Base-by-base conservation (phyloP, 306 rosid genomes). In the Abrus precatorius region DNA sequence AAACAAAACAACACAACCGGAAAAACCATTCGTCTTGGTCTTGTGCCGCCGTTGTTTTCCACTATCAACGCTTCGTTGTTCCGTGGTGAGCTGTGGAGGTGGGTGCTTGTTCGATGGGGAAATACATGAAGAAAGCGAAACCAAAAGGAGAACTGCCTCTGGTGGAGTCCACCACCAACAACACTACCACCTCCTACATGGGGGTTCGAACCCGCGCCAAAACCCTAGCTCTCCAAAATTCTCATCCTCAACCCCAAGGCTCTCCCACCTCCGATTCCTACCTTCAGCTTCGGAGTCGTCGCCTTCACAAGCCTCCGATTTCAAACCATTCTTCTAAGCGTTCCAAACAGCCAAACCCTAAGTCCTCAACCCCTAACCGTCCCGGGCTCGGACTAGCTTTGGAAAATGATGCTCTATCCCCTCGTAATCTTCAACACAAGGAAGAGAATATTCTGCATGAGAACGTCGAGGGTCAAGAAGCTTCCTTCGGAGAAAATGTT, bases 121-220 rank as follows among this genome's bases (percentile, higher is more conserved):
- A 92, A 89, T 95, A 95, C 90, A 93, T 93, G 91, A 90, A 86
- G 88, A 93, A 92, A 84, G 78, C 92, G 40, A 93, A 95, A 63
- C 75, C 94, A 2, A 52, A 88, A 1, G 88, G 87, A 9, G 92
- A 93, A 41, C 72, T 90, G 7, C 81, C 96, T 0, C 85, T 92
- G 1, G 82, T 91, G 86, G 98, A 95, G 49, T 1, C 98, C 92
- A 88, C 92, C 71, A 57, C 76, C 64, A 44, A 34, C 41, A 67
- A 41, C 9, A 57, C 70, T 9, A 66, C 85, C 12, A 82, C 82
- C 74, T 33, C 92, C 5, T 77, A 72, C 74, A 82, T 80, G 38
- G 98, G 99, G 12, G 99, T 95, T 36, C 88, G 97, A 32, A 95
- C 99, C 38, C 93, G 99, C 7, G 98, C 99, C 76, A 92, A 91